Percentiles rank a stretch among this genome's conserved stretches.
Evolutionary conservation across 345 rosid species (phyloP).

Genomic region (Clarkia xantiana): DNA sequence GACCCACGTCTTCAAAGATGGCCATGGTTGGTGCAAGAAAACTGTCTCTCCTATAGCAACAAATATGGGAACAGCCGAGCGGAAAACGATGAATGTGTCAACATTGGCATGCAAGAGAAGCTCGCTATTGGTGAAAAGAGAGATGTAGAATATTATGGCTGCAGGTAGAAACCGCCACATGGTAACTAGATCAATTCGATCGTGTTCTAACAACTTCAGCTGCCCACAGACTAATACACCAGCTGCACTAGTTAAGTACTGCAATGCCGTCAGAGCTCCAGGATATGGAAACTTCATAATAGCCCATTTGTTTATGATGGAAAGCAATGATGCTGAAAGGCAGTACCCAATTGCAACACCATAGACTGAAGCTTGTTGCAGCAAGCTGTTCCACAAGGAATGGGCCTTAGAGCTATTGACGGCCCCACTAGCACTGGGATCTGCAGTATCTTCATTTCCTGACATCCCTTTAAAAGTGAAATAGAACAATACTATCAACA

Average conservation of each 20-base stretch:
- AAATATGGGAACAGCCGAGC: constrained; percentile 79
- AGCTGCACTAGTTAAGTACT: constrained; percentile 76
- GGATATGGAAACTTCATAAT: constrained; percentile 94
- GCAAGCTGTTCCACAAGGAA: constrained; percentile 31
- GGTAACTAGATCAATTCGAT: constrained; percentile 46
- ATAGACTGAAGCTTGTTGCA: constrained; percentile 48
- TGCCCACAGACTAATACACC: constrained; percentile 58
- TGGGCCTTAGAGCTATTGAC: constrained; percentile 11
- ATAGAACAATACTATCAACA: constrained; percentile 3
- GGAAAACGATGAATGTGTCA: constrained; percentile 91
- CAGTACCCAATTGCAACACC: constrained; percentile 90
- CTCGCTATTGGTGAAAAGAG: constrained; percentile 93
- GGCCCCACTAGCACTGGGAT: constrained; percentile 14
- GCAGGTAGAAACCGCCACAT: constrained; percentile 97
- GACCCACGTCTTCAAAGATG: constrained; percentile 66
- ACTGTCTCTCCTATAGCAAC: constrained; percentile 88
- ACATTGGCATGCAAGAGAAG: constrained; percentile 94
- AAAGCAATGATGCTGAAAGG: constrained; percentile 83
- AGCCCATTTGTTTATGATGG: constrained; percentile 98
- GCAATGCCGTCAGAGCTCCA: constrained; percentile 85
- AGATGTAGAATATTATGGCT: constrained; percentile 78
- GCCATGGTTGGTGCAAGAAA: constrained; percentile 84
- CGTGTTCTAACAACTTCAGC: constrained; percentile 57
- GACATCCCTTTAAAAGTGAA: constrained; percentile 18
- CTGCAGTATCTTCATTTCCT: constrained; percentile 28